Percentiles rank a stretch among this genome's conserved stretches.
Conservation (phyloP, 1,139 yeast species). For the Pichia sp. region DNA sequence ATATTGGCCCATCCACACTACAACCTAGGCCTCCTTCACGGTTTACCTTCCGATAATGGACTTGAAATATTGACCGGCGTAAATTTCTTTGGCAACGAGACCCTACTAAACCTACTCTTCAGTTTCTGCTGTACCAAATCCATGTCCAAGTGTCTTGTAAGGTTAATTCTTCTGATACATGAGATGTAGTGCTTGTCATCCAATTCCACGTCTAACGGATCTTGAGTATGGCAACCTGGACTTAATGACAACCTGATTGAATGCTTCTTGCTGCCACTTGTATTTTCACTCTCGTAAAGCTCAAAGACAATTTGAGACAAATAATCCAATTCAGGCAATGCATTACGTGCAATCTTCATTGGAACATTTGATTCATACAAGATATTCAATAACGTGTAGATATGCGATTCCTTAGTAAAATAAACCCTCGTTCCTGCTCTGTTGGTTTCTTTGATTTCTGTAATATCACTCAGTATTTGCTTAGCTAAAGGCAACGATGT, state of each 20-base stretch:
- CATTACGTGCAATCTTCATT: conserved; percentile 89
- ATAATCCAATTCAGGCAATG: conserved; percentile 93
- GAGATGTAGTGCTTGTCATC: conserved; percentile 97
- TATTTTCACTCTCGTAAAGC: conserved; percentile 69
- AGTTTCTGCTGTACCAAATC: conserved; percentile 82
- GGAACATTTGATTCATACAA: conserved; percentile 93
- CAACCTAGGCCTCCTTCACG: conserved; percentile 9
- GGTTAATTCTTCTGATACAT: conserved; percentile 83
- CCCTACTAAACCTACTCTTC: conserved; percentile 78
- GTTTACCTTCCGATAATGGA: conserved; percentile 29
- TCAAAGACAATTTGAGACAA: conserved; percentile 94
- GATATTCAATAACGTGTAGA: conserved; percentile 86
- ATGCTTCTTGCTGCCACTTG: conserved; percentile 69
- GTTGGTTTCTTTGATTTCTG: conserved; percentile 71
- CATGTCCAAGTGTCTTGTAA: conserved; percentile 91
- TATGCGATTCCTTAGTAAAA: conserved; percentile 95
- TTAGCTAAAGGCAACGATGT: conserved; percentile 93
- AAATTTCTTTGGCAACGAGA: conserved; percentile 83
- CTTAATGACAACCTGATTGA: conserved; percentile 84
- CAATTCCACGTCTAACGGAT: conserved; percentile 92
- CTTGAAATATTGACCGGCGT: conserved; percentile 86
- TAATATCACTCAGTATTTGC: conserved; percentile 77
- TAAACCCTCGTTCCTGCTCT: conserved; percentile 83
- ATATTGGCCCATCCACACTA: neutral
- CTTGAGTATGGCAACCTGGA: conserved; percentile 98